Conservation (phyloP, 305 asterid genomes). For the Petunia hybrid region DNA sequence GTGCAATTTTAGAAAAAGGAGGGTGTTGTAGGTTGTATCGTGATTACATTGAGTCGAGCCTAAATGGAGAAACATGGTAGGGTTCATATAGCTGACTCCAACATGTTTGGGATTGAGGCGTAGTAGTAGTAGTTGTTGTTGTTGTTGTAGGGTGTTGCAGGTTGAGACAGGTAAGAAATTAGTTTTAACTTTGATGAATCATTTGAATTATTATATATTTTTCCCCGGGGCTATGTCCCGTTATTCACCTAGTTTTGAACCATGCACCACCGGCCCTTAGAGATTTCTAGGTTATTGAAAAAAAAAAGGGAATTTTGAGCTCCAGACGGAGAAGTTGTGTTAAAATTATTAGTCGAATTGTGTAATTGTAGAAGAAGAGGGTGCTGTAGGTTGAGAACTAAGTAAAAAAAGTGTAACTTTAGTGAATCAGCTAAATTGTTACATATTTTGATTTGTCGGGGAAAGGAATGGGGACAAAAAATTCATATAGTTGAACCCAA, state of each 20-base stretch:
- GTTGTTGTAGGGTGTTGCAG: no score
- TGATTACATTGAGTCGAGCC: neutral
- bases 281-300: no score
- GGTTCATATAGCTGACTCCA: no score
- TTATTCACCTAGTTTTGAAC: no score
- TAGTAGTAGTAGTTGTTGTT: no score
- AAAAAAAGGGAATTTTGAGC: neutral
- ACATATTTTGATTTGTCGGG: neutral
- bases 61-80: neutral
- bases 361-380: neutral
- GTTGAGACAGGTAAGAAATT: no score
- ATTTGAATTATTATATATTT: no score
- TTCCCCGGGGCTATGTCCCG: no score
- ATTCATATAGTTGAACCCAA: neutral
- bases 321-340: neutral
- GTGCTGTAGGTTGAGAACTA: neutral
- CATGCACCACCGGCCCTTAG: no score
- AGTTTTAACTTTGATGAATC: no score
- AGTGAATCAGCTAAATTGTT: neutral
- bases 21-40: neutral
- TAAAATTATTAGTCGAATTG: neutral
- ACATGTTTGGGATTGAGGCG: no score
- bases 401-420: neutral
- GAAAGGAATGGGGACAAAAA: neutral
- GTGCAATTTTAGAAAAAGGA: neutral